Percentiles rank a stretch among this genome's conserved stretches.
These are phyloP conservation scores for Mediolabrus comicus DNA, from an alignment of 108 stramenopile genomes.

Conservation along the genomic window DNA sequence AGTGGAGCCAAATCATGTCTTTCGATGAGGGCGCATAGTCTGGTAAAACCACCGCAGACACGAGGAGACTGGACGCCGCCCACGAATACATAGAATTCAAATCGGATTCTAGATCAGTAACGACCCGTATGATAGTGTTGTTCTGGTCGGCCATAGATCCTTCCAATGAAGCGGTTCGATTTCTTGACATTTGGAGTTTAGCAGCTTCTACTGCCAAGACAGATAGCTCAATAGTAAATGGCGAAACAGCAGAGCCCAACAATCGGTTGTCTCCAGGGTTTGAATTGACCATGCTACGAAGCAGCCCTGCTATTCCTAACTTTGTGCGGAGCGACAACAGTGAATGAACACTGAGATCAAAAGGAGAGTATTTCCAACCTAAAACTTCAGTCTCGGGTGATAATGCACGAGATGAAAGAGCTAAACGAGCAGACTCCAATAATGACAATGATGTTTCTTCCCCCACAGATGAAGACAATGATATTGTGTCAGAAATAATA, in stretches of 20 bases:
- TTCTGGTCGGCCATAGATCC: neutral
- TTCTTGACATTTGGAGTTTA: conserved; percentile 4
- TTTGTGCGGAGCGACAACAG: conserved; percentile 15
- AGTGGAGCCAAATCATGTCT: conserved; percentile 13
- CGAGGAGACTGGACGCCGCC: conserved; percentile 22
- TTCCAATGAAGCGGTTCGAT: neutral
- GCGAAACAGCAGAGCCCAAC: neutral
- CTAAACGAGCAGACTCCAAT: conserved; percentile 3
- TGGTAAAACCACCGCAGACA: conserved; percentile 14
- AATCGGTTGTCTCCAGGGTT: neutral
- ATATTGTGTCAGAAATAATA: neutral
- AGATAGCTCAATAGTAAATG: conserved; percentile 7
- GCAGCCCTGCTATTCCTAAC: conserved; percentile 16
- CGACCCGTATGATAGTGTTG: neutral
- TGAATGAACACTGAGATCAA: conserved; percentile 27
- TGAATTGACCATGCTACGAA: neutral
- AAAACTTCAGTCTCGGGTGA: neutral
- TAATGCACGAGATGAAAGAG: neutral
- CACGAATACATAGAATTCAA: conserved; percentile 17
- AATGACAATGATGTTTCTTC: conserved; percentile 9
- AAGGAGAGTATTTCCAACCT: conserved; percentile 18
- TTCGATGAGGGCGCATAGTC: neutral
- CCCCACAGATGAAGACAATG: neutral
- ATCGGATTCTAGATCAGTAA: neutral
- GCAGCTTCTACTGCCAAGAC: conserved; percentile 21